Conservation (phyloP, 2,329 filamentous ascomycete species). For the Alternaria dauci region DNA sequence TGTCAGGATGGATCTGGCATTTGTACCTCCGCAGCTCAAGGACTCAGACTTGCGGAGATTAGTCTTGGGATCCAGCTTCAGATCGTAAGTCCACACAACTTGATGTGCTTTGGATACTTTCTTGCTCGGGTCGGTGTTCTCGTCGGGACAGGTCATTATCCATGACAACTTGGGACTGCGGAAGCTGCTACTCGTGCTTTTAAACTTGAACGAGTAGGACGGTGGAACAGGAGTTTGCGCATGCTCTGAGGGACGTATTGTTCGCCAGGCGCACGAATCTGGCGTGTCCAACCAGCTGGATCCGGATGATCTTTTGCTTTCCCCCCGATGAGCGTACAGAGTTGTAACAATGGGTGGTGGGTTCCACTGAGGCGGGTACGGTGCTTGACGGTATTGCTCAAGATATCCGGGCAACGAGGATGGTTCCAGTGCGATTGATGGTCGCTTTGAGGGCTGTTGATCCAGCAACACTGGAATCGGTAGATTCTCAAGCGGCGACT, state of each 20-base stretch:
- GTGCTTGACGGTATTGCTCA: conserved; percentile 39
- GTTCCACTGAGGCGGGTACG: conserved; percentile 45
- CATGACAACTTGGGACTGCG: conserved; percentile 39
- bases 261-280: conserved; percentile 33
- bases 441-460: conserved; percentile 5
- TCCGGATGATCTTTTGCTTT: conserved; percentile 16
- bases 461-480: conserved; percentile 23
- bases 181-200: conserved; percentile 33
- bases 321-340: conserved; percentile 31
- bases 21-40: conserved; percentile 27
- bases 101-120: conserved; percentile 9
- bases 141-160: conserved; percentile 32
- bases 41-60: conserved; percentile 38
- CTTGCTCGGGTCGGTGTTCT: not conserved
- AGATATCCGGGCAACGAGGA: conserved; percentile 33
- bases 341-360: conserved; percentile 31
- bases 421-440: conserved; percentile 18
- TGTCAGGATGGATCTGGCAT: conserved; percentile 27
- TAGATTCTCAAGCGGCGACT: conserved; percentile 15
- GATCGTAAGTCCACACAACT: conserved; percentile 37
- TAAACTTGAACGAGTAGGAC: conserved; percentile 37
- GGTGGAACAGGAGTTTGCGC: conserved; percentile 22
- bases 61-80: conserved; percentile 34
- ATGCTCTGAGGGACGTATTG: conserved; percentile 26
- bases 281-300: conserved; percentile 40